Conservation (phyloP, 306 rosid species). For the Benincasa hispida region DNA sequence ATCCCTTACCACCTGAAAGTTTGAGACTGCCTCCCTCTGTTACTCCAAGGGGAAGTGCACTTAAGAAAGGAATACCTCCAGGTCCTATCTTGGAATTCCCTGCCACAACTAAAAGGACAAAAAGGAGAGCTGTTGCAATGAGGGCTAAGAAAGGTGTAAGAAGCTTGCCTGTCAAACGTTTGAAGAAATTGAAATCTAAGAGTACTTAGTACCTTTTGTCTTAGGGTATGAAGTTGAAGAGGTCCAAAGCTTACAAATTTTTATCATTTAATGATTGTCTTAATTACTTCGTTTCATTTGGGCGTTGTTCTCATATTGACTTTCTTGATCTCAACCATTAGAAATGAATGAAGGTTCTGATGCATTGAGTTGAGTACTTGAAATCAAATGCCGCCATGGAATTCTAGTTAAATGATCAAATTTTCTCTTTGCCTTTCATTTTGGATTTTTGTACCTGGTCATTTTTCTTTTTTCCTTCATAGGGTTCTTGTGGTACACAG, state of each 20-base stretch:
- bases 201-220: neutral
- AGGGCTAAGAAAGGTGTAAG: slow-evolving; percentile 52
- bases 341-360: neutral
- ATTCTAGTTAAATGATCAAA: neutral
- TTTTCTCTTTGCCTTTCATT: neutral
- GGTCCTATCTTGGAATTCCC: slow-evolving; percentile 85
- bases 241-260: slow-evolving; percentile 1
- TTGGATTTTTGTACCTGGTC: neutral
- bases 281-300: neutral
- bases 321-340: slow-evolving; percentile 1
- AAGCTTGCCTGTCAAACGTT: slow-evolving; percentile 45
- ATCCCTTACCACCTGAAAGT: slow-evolving; percentile 82
- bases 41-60: slow-evolving; percentile 98
- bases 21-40: slow-evolving; percentile 88
- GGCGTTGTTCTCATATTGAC: slow-evolving; percentile 4
- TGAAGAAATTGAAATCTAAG: slow-evolving; percentile 48
- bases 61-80: slow-evolving; percentile 88
- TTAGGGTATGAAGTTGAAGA: slow-evolving; percentile 3
- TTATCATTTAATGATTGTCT: neutral
- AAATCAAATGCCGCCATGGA: neutral
- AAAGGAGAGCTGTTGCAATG: slow-evolving; percentile 24
- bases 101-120: slow-evolving; percentile 36
- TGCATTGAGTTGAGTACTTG: slow-evolving; percentile 3
- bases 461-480: neutral
- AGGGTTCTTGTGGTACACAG: neutral